Evolutionary conservation across 148 eudicot species (phyloP), one percentile per base, ranked within the genome.

Genomic region (Rhododendron ferrugineum): DNA sequence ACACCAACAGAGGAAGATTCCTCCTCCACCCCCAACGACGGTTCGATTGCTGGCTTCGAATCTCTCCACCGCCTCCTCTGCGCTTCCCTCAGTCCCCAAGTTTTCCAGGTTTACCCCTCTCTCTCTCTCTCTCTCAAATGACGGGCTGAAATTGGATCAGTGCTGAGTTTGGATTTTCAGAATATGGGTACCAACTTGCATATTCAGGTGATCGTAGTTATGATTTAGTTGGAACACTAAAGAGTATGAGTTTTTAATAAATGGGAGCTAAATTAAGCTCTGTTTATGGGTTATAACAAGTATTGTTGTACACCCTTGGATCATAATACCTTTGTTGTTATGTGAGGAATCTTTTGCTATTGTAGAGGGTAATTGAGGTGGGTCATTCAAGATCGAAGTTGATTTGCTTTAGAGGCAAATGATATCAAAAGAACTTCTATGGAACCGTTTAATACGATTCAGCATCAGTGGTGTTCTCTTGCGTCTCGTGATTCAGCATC

Each of bases 31-130:
- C 6, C 89, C 23, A 86, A 85, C 26, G 86, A 87, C 58, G 96
- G 96, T 75, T 92, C 98, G 14, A 90, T 96, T 85, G 93, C 90
- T 87, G 99, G 99, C 50, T 94, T 91, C 82, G 94, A 92, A 30
- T 94, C 98, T 54, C 97, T 96, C 86, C 94, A 96, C 37, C 89
- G 84, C 5, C 97, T 96, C 64, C 98, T 96, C 49, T 88, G 87
- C 76, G 87, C 93, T 20, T 93, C 97, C 42, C 97, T 96, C 66
- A 73, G 87, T 68, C 94, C 93, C 82, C 90, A 88, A 54, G 81
- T 89, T 81, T 94, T 89, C 73, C 93, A 94, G 95, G 98, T 94
- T 36, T 15, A 18, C 0, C 40, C 15, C 36, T 56, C 28, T 52
- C 28, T 64, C 32, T 30, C 6, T 30, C 11, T 23, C 15, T 46